These are phyloP conservation scores for Myxozyma udenii DNA, from an alignment of 805 yeast genomes.

Conservation along the genomic window DNA sequence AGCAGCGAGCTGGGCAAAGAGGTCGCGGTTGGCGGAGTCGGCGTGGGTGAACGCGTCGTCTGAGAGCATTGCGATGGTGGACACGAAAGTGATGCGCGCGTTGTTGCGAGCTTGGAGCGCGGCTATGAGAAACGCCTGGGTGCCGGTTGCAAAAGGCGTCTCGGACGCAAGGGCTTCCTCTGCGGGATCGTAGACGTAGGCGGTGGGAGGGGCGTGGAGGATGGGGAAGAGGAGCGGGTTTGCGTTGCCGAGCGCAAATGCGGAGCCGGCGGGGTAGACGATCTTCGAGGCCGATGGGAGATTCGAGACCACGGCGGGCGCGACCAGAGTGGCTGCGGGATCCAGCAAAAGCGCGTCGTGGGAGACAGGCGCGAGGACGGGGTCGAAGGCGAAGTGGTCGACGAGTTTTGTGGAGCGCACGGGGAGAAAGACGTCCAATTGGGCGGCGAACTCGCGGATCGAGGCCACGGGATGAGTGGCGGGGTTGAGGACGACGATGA, in stretches of 20 bases:
- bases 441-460: constrained; percentile 63
- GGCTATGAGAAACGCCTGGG: constrained; percentile 70
- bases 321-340: constrained; percentile 24
- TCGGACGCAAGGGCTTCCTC: constrained; percentile 48
- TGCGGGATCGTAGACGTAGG: constrained; percentile 48
- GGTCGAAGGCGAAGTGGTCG: constrained; percentile 58
- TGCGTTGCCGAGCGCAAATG: constrained; percentile 62
- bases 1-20: constrained; percentile 48
- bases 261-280: constrained; percentile 50
- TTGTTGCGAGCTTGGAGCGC: constrained; percentile 77
- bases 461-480: constrained; percentile 60
- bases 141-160: constrained; percentile 71
- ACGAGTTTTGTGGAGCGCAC: constrained; percentile 64
- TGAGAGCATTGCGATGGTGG: constrained; percentile 56
- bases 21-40: constrained; percentile 37
- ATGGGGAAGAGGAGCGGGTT: constrained; percentile 69
- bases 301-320: constrained; percentile 24
- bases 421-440: constrained; percentile 79
- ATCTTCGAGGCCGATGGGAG: constrained; percentile 28
- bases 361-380: constrained; percentile 27
- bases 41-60: constrained; percentile 37
- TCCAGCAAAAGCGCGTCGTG: constrained; percentile 34
- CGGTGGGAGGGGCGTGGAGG: constrained; percentile 60
- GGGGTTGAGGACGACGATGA: constrained; percentile 42
- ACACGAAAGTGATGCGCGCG: constrained; percentile 79